Percentiles rank a stretch among this genome's conserved stretches.
Evolutionary conservation across 1,139 yeast genomes (phyloP).

Genomic region (Candida sojae): DNA sequence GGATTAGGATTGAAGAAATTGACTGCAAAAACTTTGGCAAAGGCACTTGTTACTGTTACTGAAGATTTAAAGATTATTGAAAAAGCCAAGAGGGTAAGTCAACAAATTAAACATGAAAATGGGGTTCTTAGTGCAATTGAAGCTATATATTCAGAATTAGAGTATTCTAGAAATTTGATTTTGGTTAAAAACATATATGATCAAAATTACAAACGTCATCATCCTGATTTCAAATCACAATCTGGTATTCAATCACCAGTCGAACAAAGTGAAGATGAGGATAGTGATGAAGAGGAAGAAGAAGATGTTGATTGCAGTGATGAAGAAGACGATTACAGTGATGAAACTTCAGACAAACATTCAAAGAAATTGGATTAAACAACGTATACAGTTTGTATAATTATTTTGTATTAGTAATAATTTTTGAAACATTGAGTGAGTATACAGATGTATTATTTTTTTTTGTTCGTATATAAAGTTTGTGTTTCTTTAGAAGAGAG

Average conservation of each 20-base stretch:
- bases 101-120: conserved; percentile 62
- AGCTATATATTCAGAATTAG: conserved; percentile 74
- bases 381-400: not conserved
- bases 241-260: conserved; percentile 34
- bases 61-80: conserved; percentile 65
- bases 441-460: not conserved
- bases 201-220: conserved; percentile 22
- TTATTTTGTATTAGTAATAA: not conserved
- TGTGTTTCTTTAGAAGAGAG: too few relatives aligned
- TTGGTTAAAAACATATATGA: conserved; percentile 28
- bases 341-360: not conserved
- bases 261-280: conserved; percentile 14
- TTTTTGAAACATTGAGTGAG: not conserved
- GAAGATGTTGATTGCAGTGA: conserved; percentile 18
- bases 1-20: conserved; percentile 74
- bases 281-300: conserved; percentile 20
- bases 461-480: too few relatives aligned
- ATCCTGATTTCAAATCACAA: conserved; percentile 17
- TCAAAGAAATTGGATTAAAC: not conserved
- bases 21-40: conserved; percentile 60
- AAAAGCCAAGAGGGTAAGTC: conserved; percentile 65
- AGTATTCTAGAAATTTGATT: conserved; percentile 61
- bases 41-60: conserved; percentile 70
- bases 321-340: conserved; percentile 12
- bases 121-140: conserved; percentile 82